phyloP scores from a whole-genome alignment of 2,329 filamentous ascomycete genomes.

The Alternaria hordeiaustralica region DNA sequence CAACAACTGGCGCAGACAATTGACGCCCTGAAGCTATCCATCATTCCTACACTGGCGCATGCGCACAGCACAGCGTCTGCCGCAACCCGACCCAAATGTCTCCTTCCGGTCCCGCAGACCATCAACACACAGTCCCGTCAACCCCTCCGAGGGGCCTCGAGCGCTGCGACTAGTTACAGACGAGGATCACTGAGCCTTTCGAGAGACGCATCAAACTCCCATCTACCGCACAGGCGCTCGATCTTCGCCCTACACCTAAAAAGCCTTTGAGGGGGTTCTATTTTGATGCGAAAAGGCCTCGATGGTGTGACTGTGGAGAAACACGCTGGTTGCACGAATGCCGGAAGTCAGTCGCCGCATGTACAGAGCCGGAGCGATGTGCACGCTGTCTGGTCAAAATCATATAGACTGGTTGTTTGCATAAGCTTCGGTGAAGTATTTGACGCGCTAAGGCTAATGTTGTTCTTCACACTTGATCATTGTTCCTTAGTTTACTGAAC shows the following conservation, averaged over 20 bases:
- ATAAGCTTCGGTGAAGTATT: neutral
- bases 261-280: neutral
- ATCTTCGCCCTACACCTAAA: neutral
- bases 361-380: neutral
- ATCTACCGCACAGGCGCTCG: neutral
- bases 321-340: constrained; percentile 1
- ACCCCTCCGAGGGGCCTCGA: neutral
- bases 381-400: neutral
- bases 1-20: neutral
- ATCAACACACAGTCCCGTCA: neutral
- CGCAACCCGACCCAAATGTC: neutral
- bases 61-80: neutral
- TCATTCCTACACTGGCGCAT: neutral
- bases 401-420: neutral
- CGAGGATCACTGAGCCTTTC: neutral
- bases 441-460: neutral
- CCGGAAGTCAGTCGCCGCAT: neutral
- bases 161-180: neutral
- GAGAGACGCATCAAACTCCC: neutral
- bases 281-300: neutral
- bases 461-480: neutral
- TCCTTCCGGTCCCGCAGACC: neutral
- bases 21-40: neutral
- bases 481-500: neutral
- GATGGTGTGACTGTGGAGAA: constrained; percentile 13